phyloP scores from a whole-genome alignment of 1,139 yeast species.

The Suhomyces anneliseae region DNA sequence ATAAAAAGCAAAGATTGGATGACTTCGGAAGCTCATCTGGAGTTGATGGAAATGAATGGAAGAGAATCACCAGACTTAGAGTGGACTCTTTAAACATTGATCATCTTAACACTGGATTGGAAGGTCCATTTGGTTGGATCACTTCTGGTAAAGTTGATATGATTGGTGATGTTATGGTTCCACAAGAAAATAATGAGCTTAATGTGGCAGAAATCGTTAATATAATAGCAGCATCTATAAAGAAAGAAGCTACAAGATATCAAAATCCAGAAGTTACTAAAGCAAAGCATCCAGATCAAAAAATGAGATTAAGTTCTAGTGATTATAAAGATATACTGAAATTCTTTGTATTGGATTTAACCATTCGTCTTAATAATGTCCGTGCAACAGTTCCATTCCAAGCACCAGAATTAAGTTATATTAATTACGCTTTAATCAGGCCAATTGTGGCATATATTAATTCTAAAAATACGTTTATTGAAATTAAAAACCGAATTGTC shows the following conservation, averaged over 20 bases:
- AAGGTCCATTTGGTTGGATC: constrained; percentile 98
- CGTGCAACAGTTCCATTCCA: constrained; percentile 87
- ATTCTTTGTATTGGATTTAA: constrained; percentile 75
- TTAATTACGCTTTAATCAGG: constrained; percentile 85
- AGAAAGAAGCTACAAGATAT: constrained; percentile 41
- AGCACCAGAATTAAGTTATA: constrained; percentile 78
- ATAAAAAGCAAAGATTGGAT: constrained; percentile 64
- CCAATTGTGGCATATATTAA: constrained; percentile 96
- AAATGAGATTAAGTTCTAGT: constrained; percentile 27
- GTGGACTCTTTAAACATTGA: constrained; percentile 84
- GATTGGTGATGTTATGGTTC: constrained; percentile 85
- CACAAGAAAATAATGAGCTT: constrained; percentile 54
- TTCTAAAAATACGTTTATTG: constrained; percentile 84
- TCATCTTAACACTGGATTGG: constrained; percentile 84
- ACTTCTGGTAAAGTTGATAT: constrained; percentile 88
- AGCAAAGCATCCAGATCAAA: constrained; percentile 25
- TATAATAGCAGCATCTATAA: constrained; percentile 40
- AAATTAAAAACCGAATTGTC: constrained; percentile 80
- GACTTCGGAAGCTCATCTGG: constrained; percentile 30
- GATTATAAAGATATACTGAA: constrained; percentile 40
- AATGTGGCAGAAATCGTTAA: constrained; percentile 42
- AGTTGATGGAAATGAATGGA: constrained; percentile 39
- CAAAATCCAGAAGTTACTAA: constrained; percentile 37
- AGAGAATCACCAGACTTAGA: constrained; percentile 72
- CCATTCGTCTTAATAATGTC: constrained; percentile 76